Conservation (phyloP, 805 yeast genomes). For the Candida multigemmis region DNA sequence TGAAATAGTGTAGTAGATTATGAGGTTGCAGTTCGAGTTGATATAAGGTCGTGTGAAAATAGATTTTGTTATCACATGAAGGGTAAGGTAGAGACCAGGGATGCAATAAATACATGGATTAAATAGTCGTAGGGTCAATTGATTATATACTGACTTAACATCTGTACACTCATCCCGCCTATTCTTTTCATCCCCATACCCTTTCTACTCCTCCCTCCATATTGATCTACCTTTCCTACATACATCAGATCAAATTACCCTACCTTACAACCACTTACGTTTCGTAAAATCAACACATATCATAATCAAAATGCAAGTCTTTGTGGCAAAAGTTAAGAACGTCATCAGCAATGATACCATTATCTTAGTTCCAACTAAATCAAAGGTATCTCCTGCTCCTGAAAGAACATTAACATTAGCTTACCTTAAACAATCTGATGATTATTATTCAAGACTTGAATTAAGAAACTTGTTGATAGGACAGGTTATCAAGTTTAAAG, state of each 20-base stretch:
- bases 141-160: no score
- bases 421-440: constrained; percentile 50
- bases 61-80: no score
- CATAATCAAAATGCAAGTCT: constrained; percentile 5
- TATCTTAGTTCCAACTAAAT: constrained; percentile 43
- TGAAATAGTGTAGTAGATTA: no score
- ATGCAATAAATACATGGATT: no score
- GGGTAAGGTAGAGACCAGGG: no score
- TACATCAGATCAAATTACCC: not conserved
- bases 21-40: no score
- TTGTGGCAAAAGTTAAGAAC: constrained; percentile 55
- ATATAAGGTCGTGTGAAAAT: no score
- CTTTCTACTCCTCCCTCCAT: not conserved
- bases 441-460: constrained; percentile 53
- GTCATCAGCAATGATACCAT: constrained; percentile 67
- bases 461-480: constrained; percentile 58
- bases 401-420: constrained; percentile 62
- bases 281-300: not conserved
- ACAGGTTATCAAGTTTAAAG: constrained; percentile 51
- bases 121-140: no score
- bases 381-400: constrained; percentile 32
- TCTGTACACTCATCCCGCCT: not conserved
- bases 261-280: not conserved
- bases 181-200: not conserved
- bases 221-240: not conserved